These are phyloP conservation scores for Shiraia bambusicola DNA, from an alignment of 2,329 filamentous ascomycete genomes.

Conservation along the genomic window DNA sequence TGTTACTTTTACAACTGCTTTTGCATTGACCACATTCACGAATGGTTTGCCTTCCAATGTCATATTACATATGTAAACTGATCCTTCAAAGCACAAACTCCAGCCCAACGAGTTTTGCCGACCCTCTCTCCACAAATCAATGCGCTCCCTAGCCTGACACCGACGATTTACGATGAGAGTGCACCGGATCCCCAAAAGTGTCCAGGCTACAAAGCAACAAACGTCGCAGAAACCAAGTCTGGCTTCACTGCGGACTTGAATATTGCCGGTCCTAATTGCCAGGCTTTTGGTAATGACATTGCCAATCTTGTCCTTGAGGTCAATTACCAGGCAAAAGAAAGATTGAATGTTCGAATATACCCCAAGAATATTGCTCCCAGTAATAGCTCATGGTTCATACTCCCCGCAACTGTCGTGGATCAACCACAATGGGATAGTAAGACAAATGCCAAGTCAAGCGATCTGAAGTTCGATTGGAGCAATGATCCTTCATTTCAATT, in stretches of 20 bases:
- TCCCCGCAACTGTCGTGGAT: constrained; percentile 10
- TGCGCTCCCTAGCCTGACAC: constrained; percentile 11
- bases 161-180: constrained; percentile 14
- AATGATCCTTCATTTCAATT: constrained; percentile 64
- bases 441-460: constrained; percentile 11
- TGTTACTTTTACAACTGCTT: too few species aligned
- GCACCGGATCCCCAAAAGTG: constrained; percentile 46
- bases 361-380: constrained; percentile 14
- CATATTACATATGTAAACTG: too few species aligned
- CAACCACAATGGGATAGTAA: constrained; percentile 18
- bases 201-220: constrained; percentile 66
- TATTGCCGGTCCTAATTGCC: constrained; percentile 64
- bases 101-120: too few species aligned
- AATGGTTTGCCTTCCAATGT: too few species aligned
- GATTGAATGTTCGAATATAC: constrained; percentile 19
- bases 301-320: constrained; percentile 55
- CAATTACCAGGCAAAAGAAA: constrained; percentile 54
- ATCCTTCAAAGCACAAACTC: too few species aligned
- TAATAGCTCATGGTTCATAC: constrained; percentile 15
- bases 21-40: too few species aligned
- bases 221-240: constrained; percentile 53
- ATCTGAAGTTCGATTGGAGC: constrained; percentile 19
- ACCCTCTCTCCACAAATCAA: too few species aligned
- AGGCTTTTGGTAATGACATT: constrained; percentile 60
- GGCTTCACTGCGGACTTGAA: constrained; percentile 66